These are phyloP conservation scores for Irpex lacteus DNA, from an alignment of 1,284 basidiomycete genomes.

Conservation along the genomic window DNA sequence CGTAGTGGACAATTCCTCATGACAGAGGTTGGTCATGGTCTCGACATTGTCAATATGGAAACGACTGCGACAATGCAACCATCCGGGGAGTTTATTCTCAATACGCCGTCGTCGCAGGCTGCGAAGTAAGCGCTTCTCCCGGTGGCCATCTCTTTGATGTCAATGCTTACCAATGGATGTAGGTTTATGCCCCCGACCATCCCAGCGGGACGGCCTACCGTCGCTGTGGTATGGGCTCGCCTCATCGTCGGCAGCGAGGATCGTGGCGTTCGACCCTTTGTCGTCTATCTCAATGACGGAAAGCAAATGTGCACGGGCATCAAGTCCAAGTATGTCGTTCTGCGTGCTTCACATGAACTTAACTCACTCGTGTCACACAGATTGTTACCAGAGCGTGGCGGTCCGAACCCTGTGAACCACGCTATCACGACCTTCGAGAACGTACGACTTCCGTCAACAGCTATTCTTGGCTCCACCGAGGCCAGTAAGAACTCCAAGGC, in stretches of 20 bases:
- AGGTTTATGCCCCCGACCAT: conserved; percentile 45
- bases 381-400: conserved; percentile 32
- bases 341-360: background rate
- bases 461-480: conserved; percentile 32
- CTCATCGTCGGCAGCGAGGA: conserved; percentile 31
- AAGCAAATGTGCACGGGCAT: conserved; percentile 31
- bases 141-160: too few species aligned
- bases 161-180: background rate
- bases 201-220: conserved; percentile 33
- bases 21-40: conserved; percentile 42
- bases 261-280: conserved; percentile 33
- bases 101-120: conserved; percentile 34
- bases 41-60: conserved; percentile 39
- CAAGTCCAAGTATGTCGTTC: conserved; percentile 23
- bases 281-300: conserved; percentile 35
- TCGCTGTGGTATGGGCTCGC: conserved; percentile 35
- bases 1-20: conserved; percentile 38
- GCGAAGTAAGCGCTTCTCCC: conserved; percentile 32
- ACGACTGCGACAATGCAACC: conserved; percentile 37
- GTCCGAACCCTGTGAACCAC: conserved; percentile 35
- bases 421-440: conserved; percentile 37
- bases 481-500: conserved; percentile 20
- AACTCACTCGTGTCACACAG: conserved; percentile 18
- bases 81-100: conserved; percentile 33
- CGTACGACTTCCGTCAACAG: conserved; percentile 31